A percentile compares a stretch with the other conserved stretches of the same genome.
Conservation (phyloP, 164 flowering plant genomes). For the Malania oleifera region DNA sequence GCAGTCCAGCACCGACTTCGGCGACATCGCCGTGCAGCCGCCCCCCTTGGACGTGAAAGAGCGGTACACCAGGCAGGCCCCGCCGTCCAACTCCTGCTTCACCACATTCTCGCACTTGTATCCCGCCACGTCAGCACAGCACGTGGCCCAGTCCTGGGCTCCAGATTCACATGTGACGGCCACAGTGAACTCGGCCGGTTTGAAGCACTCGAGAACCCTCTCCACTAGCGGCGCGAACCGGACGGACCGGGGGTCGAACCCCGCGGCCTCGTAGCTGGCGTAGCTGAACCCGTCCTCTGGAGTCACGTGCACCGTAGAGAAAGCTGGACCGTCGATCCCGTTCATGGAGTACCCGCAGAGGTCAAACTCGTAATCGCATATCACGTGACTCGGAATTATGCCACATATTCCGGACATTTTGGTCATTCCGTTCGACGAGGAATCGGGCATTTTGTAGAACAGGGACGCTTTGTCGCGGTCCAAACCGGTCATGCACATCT, state of each 20-base stretch:
- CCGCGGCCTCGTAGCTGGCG: conserved; percentile 71
- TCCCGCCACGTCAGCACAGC: conserved; percentile 26
- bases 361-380: conserved; percentile 72
- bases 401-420: conserved; percentile 36
- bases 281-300: conserved; percentile 90
- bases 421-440: conserved; percentile 50
- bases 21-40: conserved; percentile 10
- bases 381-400: conserved; percentile 45
- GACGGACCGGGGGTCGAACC: conserved; percentile 28
- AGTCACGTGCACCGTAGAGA: conserved; percentile 73
- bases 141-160: conserved; percentile 14
- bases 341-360: conserved; percentile 95
- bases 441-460: conserved; percentile 41
- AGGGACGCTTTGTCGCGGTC: conserved; percentile 41
- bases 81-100: conserved; percentile 41
- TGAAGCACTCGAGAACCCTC: conserved; percentile 55
- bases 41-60: conserved; percentile 19
- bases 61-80: conserved; percentile 34
- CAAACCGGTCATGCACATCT: conserved; percentile 83
- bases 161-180: conserved; percentile 35
- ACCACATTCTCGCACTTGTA: conserved; percentile 28
- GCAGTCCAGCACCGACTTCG: conserved; percentile 21
- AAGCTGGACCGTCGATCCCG: conserved; percentile 44
- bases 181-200: conserved; percentile 50
- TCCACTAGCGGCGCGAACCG: conserved; percentile 26